Conservation (phyloP, 1,284 basidiomycete genomes). For the Somion occarium region DNA sequence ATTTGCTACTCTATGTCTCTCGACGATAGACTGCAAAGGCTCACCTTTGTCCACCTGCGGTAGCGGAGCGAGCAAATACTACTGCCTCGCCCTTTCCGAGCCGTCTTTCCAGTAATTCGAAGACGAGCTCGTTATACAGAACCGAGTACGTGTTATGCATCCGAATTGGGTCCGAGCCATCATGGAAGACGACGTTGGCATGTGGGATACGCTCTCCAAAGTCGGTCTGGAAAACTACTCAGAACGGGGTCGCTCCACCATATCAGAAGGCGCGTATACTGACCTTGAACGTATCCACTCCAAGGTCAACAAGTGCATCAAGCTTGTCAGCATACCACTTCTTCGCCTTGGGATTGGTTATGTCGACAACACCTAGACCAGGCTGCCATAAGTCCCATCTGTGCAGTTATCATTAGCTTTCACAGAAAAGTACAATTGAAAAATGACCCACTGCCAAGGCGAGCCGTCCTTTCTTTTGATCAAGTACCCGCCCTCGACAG, state of each 20-base stretch:
- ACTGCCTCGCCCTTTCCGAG: slow-evolving; percentile 65
- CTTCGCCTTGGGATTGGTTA: slow-evolving; percentile 66
- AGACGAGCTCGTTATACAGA: slow-evolving; percentile 68
- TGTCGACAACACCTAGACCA: slow-evolving; percentile 63
- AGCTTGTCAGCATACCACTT: slow-evolving; percentile 66
- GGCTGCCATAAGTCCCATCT: slow-evolving; percentile 76
- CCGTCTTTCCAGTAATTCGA: slow-evolving; percentile 51
- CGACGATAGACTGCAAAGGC: neutral
- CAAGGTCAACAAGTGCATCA: slow-evolving; percentile 56
- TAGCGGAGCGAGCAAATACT: slow-evolving; percentile 63
- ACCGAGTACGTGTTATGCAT: slow-evolving; percentile 67
- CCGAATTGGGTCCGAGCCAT: slow-evolving; percentile 65
- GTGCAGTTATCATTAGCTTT: too few species aligned
- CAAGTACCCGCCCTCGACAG: slow-evolving; percentile 59
- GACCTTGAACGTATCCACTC: slow-evolving; percentile 70
- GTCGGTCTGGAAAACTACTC: slow-evolving; percentile 45
- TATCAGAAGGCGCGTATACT: slow-evolving; percentile 1
- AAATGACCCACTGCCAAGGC: slow-evolving; percentile 59
- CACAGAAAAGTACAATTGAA: neutral
- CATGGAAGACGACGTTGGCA: slow-evolving; percentile 53
- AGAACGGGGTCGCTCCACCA: neutral
- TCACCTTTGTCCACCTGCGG: slow-evolving; percentile 64
- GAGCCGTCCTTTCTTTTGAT: slow-evolving; percentile 67
- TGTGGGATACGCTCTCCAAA: slow-evolving; percentile 71
- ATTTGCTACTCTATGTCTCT: neutral